Base-by-base conservation (phyloP, 2,329 filamentous ascomycete genomes). In the Macroventuria anomochaeta region DNA sequence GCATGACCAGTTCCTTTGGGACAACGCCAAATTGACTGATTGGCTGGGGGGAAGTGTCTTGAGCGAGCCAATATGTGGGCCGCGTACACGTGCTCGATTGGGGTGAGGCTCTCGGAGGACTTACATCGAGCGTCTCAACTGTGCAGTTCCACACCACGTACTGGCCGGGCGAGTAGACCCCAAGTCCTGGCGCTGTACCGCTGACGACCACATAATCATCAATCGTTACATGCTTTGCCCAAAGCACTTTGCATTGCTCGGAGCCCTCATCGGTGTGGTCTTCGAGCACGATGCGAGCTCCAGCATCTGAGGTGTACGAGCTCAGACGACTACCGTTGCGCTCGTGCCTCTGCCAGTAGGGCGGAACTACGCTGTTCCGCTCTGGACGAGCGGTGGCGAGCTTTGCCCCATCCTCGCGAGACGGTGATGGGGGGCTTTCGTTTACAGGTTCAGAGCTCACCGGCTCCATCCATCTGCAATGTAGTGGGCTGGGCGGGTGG, bases 81-180 rank as follows among this genome's bases (percentile, higher is more conserved):
- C 55, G 51, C 50, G 55, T 55, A 51, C 40, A 59, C 52, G 47
- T 28, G 39, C 51, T 54, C 40, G 17, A 51, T 31, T 55, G 26
- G 38, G 46, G 54, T 63, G 59, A 57, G 55, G 58, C 55, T 61
- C 58, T 42, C 53, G 50, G 57, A 46, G 39, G 51, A 82, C 86
- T 73, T 72, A 93, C 91, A 74, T 86, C 88, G 43, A 97, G 78
- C 3, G 92, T 97, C 73, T 95, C 87, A 37, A 99, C 90, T 40
- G 83, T 86, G 67, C 95, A 92, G 70, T 91, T 95, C 90, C 91
- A 99, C 7, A 96, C 92, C 1, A 97, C 91, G n/a, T 55, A 55
- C 29, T 54, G 51, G 44, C 51, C 51, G 13, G 51, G 51, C 26
- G 51, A 43, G 77, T 97, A 99, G 2, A 93, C 90, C n/a, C 93